These are phyloP conservation scores for Phaeolepiota aurea DNA, from an alignment of 768 basidiomycete species.

Conservation along the genomic window DNA sequence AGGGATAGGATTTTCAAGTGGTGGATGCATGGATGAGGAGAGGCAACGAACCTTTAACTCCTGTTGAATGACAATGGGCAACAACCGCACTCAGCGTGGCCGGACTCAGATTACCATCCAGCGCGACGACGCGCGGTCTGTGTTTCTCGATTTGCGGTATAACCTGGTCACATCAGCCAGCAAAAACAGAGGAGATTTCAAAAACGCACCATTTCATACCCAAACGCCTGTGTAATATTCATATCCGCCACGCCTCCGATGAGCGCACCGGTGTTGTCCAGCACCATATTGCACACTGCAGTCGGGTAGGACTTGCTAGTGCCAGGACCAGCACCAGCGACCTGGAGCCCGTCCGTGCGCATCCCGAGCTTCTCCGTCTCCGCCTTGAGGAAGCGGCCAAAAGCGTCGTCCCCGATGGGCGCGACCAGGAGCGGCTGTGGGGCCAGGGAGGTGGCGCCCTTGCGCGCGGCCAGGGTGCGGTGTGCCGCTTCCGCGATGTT, in stretches of 20 bases:
- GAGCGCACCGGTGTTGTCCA: constrained; percentile 65
- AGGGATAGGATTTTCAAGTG: constrained; percentile 4
- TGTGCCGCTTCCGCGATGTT: constrained; percentile 91
- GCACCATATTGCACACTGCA: constrained; percentile 81
- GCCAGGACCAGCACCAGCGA: constrained; percentile 22
- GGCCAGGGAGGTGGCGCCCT: no score
- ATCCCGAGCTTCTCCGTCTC: constrained; percentile 61
- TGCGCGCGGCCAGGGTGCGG: constrained; percentile 46
- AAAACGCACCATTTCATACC: constrained; percentile 29
- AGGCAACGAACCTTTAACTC: constrained; percentile 44
- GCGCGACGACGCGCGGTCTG: constrained; percentile 49
- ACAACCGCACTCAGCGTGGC: constrained; percentile 44
- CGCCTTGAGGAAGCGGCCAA: constrained; percentile 57
- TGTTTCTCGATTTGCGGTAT: constrained; percentile 37
- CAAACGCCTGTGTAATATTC: constrained; percentile 51
- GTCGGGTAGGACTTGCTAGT: constrained; percentile 29
- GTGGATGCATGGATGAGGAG: constrained; percentile 1
- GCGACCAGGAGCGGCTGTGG: constrained; percentile 71
- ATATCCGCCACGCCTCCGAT: constrained; percentile 91
- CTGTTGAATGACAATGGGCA: constrained; percentile 33
- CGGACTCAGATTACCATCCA: constrained; percentile 71
- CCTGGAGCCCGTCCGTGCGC: constrained; percentile 69
- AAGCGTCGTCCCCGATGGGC: constrained; percentile 67
- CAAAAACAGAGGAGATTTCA: background rate
- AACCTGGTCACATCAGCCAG: constrained; percentile 30